Base-by-base conservation (phyloP, 2,329 filamentous ascomycete genomes). In the Colletotrichum tofieldiae region DNA sequence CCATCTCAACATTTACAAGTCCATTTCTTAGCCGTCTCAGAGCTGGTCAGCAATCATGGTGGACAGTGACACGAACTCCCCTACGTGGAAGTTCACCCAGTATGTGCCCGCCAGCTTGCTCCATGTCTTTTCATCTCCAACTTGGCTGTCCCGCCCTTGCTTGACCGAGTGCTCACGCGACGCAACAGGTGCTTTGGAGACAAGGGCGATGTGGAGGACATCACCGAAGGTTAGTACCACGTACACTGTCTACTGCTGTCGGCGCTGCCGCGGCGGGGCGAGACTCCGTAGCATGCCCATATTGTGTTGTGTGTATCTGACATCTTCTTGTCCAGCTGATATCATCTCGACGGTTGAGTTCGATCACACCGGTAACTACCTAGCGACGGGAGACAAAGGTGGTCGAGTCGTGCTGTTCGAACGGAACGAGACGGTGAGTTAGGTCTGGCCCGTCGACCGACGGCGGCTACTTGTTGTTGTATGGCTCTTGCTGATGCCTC, bases 11-110 rank as follows among this genome's bases (percentile, higher is more conserved):
- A 56, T 58, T 37, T 14, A 64, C 37, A 55, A 29, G 47, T 37
- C 41, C 60, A 37, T 45, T 45, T 16, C 29, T 35, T 41, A 71
- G 49, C 47, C 23, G 54, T 43, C 16, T 9, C 65, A 43, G 45
- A 66, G 43, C 65, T 70, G 74, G 66, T 64, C 23, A 73, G 74
- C 79, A 86, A 96, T 93, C 88, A 98, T 98, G 95, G 95, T 96
- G 88, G 95, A 98, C 91, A 93, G 93, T 88, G 95, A 97, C 87
- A 90, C 93, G 86, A 94, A 91, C 89, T 93, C 94, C 87, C 95
- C 95, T 82, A 98, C 95, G 86, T 98, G 96, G 96, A 98, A 98
- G 90, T 98, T 98, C 87, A 98, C 96, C 85, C 96, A 98, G 95
- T 97, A 93, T 85, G 94, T 89, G 67, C 60, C 67, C 65, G 54